phyloP scores from a whole-genome alignment of 345 rosid genomes.

The Sonneratia caseolaris region DNA sequence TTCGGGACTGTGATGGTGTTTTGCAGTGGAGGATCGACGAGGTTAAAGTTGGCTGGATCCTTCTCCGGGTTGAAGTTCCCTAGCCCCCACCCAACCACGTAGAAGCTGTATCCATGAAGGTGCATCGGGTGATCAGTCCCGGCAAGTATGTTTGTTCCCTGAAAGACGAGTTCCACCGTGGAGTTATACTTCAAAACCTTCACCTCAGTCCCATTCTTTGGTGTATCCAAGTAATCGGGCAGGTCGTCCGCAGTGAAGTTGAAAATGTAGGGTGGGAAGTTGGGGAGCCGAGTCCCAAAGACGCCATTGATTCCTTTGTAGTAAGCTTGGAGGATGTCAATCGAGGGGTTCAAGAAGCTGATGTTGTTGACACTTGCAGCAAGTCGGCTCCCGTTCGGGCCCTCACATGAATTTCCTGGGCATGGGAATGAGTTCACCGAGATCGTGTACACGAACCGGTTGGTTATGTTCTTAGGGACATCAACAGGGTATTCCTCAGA shows the following conservation, averaged over 20 bases:
- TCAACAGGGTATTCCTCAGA: slow-evolving; percentile 3
- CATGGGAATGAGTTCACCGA: slow-evolving; percentile 28
- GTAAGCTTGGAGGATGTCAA: slow-evolving; percentile 33
- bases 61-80: slow-evolving; percentile 18
- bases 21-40: slow-evolving; percentile 22
- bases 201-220: slow-evolving; percentile 17
- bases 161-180: slow-evolving; percentile 21
- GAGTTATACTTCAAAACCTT: slow-evolving; percentile 9
- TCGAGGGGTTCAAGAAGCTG: slow-evolving; percentile 21
- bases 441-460: slow-evolving; percentile 5
- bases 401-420: slow-evolving; percentile 15
- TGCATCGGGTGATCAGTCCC: slow-evolving; percentile 27
- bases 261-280: slow-evolving; percentile 13
- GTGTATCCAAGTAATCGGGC: slow-evolving; percentile 7
- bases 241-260: slow-evolving; percentile 16
- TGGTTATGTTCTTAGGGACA: slow-evolving; percentile 18
- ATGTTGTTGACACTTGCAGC: slow-evolving; percentile 39
- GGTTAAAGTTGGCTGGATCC: slow-evolving; percentile 17
- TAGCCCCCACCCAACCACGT: slow-evolving; percentile 17
- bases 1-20: slow-evolving; percentile 23
- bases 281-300: slow-evolving; percentile 12
- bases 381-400: slow-evolving; percentile 16
- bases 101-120: slow-evolving; percentile 23
- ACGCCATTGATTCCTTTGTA: slow-evolving; percentile 22
- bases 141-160: slow-evolving; percentile 20